Conservation (phyloP, 2,329 filamentous ascomycete species). For the Moelleriella libera region DNA sequence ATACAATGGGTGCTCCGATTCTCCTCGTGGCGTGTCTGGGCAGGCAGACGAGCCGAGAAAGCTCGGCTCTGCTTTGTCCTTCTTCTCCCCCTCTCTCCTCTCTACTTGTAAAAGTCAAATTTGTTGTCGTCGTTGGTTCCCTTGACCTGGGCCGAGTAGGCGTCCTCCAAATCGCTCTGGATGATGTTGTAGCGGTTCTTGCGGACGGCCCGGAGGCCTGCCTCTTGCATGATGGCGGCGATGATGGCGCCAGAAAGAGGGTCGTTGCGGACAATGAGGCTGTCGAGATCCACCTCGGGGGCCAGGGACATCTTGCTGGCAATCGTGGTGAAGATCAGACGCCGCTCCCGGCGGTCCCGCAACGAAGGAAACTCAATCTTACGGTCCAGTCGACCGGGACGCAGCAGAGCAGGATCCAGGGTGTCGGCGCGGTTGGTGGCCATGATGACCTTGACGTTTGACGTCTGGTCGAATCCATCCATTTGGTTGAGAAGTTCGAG, state of each 20-base stretch:
- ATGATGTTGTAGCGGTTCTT: constrained; percentile 99
- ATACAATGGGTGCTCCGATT: too few relatives aligned
- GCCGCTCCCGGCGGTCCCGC: constrained; percentile 82
- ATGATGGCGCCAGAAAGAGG: constrained; percentile 91
- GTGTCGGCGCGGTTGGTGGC: constrained; percentile 97
- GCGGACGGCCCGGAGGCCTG: constrained; percentile 79
- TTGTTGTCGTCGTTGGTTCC: constrained; percentile 51
- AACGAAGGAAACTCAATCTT: constrained; percentile 99
- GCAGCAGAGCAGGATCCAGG: constrained; percentile 83
- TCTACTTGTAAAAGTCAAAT: constrained; percentile 86
- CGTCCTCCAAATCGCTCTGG: constrained; percentile 89
- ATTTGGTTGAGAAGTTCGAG: constrained; percentile 98
- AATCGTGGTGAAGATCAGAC: constrained; percentile 96
- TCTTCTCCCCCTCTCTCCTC: background rate
- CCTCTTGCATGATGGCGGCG: constrained; percentile 98
- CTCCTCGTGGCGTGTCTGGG: too few relatives aligned
- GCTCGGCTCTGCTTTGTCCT: too few relatives aligned
- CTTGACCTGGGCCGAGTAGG: constrained; percentile 95
- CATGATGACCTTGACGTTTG: constrained; percentile 99
- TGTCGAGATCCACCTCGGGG: constrained; percentile 92
- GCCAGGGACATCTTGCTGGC: constrained; percentile 93
- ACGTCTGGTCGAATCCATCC: constrained; percentile 98
- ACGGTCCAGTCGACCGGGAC: constrained; percentile 86
- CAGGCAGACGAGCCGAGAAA: too few relatives aligned
- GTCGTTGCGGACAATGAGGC: constrained; percentile 91